These are phyloP conservation scores for Gossypium davidsonii DNA, from an alignment of 441 rosid genomes.

Conservation along the genomic window DNA sequence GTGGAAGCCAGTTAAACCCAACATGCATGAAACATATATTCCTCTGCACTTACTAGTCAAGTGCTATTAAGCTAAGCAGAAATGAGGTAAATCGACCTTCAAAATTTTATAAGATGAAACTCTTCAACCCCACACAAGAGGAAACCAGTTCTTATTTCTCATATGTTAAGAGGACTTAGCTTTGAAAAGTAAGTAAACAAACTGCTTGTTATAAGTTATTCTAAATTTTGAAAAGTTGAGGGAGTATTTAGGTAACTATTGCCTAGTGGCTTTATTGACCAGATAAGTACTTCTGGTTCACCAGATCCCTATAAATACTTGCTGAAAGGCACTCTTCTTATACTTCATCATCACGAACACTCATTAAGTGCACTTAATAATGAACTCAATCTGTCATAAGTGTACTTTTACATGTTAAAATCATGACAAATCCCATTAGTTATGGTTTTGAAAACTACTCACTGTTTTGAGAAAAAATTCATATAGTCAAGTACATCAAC, in stretches of 20 bases:
- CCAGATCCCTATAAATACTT: background rate
- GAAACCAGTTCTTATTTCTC: background rate
- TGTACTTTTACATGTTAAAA: background rate
- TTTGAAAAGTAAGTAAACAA: background rate
- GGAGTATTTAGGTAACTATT: background rate
- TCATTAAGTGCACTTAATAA: no score
- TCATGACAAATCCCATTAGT: background rate
- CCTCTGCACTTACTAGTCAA: background rate
- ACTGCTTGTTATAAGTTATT: background rate
- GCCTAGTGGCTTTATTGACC: background rate
- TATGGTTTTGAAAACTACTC: background rate
- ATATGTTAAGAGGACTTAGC: background rate
- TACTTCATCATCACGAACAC: background rate
- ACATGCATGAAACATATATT: background rate
- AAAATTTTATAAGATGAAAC: background rate
- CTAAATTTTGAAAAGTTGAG: background rate
- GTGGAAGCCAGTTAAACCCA: background rate
- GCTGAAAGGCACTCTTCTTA: background rate
- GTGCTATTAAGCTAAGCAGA: background rate
- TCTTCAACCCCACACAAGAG: background rate
- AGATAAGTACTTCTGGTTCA: background rate
- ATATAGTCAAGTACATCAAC: background rate
- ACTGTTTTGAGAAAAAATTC: background rate
- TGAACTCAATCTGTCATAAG: slow-evolving; percentile 3
- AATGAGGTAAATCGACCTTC: background rate